Conservation (phyloP, 179 eudicot species). For the Kewa caespitosa region DNA sequence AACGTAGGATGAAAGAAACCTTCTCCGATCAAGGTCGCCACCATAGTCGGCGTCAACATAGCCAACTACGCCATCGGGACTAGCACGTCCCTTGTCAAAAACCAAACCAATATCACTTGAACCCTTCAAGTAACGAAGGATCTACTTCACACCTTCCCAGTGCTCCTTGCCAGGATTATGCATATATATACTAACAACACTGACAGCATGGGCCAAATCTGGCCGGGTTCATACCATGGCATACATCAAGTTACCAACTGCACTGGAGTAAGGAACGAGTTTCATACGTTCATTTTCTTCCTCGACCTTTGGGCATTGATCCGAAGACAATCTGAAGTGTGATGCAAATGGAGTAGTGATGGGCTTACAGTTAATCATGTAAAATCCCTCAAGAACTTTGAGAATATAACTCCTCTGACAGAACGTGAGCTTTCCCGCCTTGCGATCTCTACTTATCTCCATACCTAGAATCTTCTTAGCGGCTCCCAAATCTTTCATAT, state of each 20-base stretch:
- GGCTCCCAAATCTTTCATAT: background rate
- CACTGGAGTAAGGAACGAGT: background rate
- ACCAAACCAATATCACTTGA: background rate
- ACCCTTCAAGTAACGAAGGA: background rate
- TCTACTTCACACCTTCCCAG: background rate
- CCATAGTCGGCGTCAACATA: background rate
- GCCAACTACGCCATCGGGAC: background rate
- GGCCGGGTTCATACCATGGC: background rate
- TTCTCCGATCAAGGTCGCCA: background rate
- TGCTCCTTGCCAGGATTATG: background rate
- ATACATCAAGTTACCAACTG: background rate
- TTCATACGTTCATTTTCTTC: background rate
- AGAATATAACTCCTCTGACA: too few species aligned
- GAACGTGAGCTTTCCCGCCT: background rate
- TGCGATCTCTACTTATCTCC: background rate
- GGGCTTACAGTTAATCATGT: background rate
- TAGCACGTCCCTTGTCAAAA: background rate
- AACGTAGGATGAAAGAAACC: background rate
- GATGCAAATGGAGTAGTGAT: background rate
- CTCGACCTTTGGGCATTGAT: background rate
- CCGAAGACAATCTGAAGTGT: background rate
- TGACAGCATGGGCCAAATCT: background rate
- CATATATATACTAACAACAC: background rate
- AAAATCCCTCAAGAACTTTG: too few species aligned
- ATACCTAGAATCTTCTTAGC: background rate